A percentile compares a stretch with the other conserved stretches of the same genome.
Evolutionary conservation across 495 filamentous ascomycete genomes (phyloP).

Genomic region (Achaetomiella virescens): DNA sequence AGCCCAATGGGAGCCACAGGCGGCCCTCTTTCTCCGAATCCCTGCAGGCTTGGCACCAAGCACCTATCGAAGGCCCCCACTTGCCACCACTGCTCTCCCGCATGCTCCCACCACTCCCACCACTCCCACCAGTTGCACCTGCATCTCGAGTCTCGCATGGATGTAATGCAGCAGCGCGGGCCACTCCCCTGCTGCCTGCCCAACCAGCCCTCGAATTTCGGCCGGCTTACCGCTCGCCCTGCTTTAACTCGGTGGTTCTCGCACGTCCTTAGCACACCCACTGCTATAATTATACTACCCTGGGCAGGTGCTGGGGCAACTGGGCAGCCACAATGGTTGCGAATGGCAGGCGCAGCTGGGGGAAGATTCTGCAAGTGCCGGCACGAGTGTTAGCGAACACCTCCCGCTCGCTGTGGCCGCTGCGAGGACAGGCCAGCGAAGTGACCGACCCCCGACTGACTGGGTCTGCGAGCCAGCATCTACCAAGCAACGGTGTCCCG

Average conservation of each 20-base stretch:
- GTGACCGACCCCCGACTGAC: not conserved
- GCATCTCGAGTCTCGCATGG: conserved; percentile 16
- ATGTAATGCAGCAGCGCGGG: conserved; percentile 14
- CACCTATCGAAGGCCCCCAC: not conserved
- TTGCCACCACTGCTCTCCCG: not conserved
- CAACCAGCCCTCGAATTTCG: conserved; percentile 39
- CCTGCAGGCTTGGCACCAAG: conserved; percentile 2
- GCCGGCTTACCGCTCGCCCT: conserved; percentile 31
- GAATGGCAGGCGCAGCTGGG: conserved; percentile 1
- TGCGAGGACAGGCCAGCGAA: too few relatives aligned
- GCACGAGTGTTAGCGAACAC: too few relatives aligned
- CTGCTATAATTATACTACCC: conserved; percentile 36
- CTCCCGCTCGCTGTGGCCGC: too few relatives aligned
- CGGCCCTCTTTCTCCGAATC: conserved; percentile 16
- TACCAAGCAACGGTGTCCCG: conserved; percentile 1
- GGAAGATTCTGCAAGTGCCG: conserved; percentile 1
- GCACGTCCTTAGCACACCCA: conserved; percentile 18
- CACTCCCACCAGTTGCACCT: conserved; percentile 4
- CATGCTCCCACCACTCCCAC: conserved; percentile 9
- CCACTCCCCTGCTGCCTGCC: conserved; percentile 25
- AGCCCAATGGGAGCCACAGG: conserved; percentile 22
- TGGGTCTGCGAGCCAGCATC: too few relatives aligned
- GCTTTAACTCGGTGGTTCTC: conserved; percentile 12
- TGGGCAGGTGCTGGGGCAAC: not conserved
- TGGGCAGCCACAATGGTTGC: conserved; percentile 4